Conservation (phyloP, 2,329 filamentous ascomycete species). For the Beauveria medogensis region DNA sequence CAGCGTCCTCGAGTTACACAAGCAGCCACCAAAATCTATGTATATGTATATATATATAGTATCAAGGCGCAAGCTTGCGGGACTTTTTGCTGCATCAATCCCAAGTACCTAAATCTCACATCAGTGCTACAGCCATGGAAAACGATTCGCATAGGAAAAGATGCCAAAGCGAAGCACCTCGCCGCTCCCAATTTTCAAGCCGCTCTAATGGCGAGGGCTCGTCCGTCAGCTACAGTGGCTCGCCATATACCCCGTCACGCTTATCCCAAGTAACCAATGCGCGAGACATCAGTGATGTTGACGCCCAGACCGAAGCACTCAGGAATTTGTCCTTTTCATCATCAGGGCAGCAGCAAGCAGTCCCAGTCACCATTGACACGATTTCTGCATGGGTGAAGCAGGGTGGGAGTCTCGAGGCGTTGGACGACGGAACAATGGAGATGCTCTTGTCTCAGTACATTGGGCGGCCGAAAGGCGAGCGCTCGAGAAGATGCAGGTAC, state of each 20-base stretch:
- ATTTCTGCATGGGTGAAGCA: background rate
- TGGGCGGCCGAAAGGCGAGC: background rate
- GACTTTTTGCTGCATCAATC: background rate
- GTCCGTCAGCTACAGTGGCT: background rate
- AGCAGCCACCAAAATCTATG: background rate
- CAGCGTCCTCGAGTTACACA: slow-evolving; percentile 5
- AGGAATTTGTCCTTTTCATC: background rate
- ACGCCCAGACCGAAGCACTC: background rate
- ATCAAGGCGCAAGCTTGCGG: background rate
- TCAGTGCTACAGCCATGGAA: background rate
- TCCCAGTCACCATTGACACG: background rate
- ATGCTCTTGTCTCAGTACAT: background rate
- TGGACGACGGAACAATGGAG: background rate
- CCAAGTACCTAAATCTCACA: background rate
- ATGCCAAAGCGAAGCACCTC: background rate
- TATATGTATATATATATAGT: background rate
- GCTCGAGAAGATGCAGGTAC: background rate
- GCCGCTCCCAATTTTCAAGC: background rate
- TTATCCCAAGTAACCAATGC: slow-evolving; percentile 4
- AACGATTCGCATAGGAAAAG: background rate
- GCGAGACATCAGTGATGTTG: background rate
- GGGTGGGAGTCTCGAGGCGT: background rate
- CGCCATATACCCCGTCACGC: background rate
- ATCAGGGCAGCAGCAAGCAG: background rate
- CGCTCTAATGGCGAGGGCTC: background rate